Percentiles rank a stretch among this genome's conserved stretches.
These are phyloP conservation scores for Dorcoceras hygrometricum DNA, from an alignment of 257 asterid species.

Conservation along the genomic window DNA sequence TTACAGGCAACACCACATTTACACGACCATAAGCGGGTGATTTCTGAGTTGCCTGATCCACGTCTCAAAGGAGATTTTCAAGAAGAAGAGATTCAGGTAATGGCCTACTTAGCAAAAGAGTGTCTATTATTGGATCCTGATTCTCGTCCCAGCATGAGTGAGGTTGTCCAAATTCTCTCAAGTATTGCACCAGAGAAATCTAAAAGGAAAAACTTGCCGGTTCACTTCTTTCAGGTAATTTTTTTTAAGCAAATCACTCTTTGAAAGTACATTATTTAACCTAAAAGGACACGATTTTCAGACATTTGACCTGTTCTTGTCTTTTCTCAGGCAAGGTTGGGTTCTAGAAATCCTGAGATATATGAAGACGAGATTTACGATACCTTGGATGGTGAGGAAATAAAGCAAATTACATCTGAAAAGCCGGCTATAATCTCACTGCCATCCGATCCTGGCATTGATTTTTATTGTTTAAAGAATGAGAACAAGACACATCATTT, in stretches of 20 bases:
- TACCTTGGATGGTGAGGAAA: constrained; percentile 46
- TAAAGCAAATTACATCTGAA: constrained; percentile 58
- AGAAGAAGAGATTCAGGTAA: constrained; percentile 91
- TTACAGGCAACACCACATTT: constrained; percentile 78
- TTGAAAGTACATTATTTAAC: neutral
- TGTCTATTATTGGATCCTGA: constrained; percentile 90
- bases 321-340: neutral
- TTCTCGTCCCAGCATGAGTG: constrained; percentile 88
- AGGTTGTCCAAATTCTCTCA: constrained; percentile 89
- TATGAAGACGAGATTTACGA: constrained; percentile 19
- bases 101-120: constrained; percentile 94
- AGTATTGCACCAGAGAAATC: constrained; percentile 77
- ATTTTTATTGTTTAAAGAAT: constrained; percentile 20
- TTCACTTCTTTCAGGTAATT: constrained; percentile 44
- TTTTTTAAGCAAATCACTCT: neutral
- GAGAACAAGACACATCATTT: constrained; percentile 30
- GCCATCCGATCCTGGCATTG: constrained; percentile 17
- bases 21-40: constrained; percentile 74
- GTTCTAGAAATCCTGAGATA: constrained; percentile 24
- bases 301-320: neutral
- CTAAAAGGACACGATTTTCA: neutral
- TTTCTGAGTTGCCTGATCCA: constrained; percentile 81
- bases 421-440: constrained; percentile 29
- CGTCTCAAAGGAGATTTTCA: constrained; percentile 53
- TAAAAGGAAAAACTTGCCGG: constrained; percentile 53